Percentiles rank a stretch among this genome's conserved stretches.
phyloP scores from a whole-genome alignment of 2,329 filamentous ascomycete species.

The Colletotrichum tanaceti region DNA sequence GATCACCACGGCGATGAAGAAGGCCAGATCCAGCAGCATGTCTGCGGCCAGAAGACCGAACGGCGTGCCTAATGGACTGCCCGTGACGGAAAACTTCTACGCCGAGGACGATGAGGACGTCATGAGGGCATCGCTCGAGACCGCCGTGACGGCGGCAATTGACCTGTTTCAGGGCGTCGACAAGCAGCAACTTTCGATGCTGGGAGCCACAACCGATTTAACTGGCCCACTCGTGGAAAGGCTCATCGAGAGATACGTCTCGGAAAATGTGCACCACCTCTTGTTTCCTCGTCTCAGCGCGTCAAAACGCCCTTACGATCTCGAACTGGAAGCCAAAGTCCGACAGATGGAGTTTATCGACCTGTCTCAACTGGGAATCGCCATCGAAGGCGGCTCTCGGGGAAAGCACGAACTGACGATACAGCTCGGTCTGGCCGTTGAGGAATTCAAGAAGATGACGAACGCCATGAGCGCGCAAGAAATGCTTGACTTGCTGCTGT shows the following conservation, averaged over 20 bases:
- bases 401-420: conserved; percentile 85
- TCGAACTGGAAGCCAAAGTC: conserved; percentile 89
- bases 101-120: conserved; percentile 91
- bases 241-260: conserved; percentile 93
- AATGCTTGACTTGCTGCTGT: conserved; percentile 84
- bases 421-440: conserved; percentile 81
- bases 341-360: conserved; percentile 94
- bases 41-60: conserved; percentile 47
- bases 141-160: conserved; percentile 91
- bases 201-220: conserved; percentile 92
- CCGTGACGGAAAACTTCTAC: conserved; percentile 73
- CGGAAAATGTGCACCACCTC: conserved; percentile 91
- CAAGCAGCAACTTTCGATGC: conserved; percentile 90
- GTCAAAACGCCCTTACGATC: conserved; percentile 83
- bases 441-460: conserved; percentile 88
- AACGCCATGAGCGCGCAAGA: conserved; percentile 84
- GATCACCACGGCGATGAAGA: conserved; percentile 65
- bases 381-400: conserved; percentile 79
- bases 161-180: conserved; percentile 96
- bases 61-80: conserved; percentile 53
- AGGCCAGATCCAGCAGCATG: conserved; percentile 64
- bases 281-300: conserved; percentile 85
- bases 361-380: conserved; percentile 92
- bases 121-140: conserved; percentile 89
- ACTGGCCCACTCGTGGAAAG: conserved; percentile 93